These are phyloP conservation scores for Asterochloris erici DNA, from an alignment of 139 green algal genomes.

Conservation along the genomic window DNA sequence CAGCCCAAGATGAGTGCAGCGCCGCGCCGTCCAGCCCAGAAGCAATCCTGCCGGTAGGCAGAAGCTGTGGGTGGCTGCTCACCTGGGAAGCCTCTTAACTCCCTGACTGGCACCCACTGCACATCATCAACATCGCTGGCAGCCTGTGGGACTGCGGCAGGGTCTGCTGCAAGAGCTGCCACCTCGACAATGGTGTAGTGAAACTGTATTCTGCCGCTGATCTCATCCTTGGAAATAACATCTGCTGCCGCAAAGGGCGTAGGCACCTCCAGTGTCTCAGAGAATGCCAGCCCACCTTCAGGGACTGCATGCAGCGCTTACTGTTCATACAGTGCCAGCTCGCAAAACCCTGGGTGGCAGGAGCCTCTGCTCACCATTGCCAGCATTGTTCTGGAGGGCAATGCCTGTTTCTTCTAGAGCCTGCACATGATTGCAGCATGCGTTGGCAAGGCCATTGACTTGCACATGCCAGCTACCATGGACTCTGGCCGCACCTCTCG, in stretches of 20 bases:
- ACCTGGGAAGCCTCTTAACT: constrained; percentile 14
- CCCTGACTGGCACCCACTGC: constrained; percentile 23
- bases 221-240: constrained; percentile 25
- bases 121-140: constrained; percentile 28
- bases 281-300: constrained; percentile 24
- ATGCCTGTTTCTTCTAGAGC: constrained; percentile 55
- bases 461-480: no score
- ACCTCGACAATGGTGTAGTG: constrained; percentile 17
- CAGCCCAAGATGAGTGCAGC: no score
- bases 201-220: not conserved
- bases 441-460: no score
- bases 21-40: no score
- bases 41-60: no score
- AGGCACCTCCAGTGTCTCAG: constrained; percentile 29
- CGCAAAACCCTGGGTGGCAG: not conserved
- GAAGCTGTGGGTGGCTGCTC: no score
- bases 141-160: not conserved
- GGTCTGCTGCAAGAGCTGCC: constrained; percentile 21
- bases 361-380: not conserved
- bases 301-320: constrained; percentile 3
- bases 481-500: constrained; percentile 26
- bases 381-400: constrained; percentile 11
- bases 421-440: no score
- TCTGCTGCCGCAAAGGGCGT: constrained; percentile 52
- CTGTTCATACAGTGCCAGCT: not conserved